These are phyloP conservation scores for Cryphonectria carpinicola DNA, from an alignment of 2,329 filamentous ascomycete species.

Conservation along the genomic window DNA sequence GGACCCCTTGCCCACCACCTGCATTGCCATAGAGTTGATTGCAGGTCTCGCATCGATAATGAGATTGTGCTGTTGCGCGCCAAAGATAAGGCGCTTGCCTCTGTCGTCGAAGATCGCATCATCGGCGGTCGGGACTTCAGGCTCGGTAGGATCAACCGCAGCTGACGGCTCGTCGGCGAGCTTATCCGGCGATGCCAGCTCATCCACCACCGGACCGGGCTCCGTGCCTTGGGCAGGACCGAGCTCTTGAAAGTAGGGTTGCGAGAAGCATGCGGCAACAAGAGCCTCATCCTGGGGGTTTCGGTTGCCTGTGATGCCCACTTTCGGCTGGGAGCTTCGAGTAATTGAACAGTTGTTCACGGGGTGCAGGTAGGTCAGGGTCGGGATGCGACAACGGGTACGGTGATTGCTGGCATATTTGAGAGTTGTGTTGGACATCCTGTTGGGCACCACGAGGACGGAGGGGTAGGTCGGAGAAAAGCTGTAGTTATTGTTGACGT, in stretches of 20 bases:
- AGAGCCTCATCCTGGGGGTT: constrained; percentile 96
- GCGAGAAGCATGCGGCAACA: constrained; percentile 88
- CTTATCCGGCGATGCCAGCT: constrained; percentile 57
- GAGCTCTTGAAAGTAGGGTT: constrained; percentile 54
- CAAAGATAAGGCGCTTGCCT: constrained; percentile 73
- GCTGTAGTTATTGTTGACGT: constrained; percentile 85
- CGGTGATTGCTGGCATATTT: constrained; percentile 92
- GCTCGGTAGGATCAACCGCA: constrained; percentile 53
- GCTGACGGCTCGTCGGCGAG: constrained; percentile 60
- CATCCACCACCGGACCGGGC: constrained; percentile 52
- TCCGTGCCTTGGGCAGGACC: constrained; percentile 40
- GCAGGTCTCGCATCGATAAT: constrained; percentile 96
- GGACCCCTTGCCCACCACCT: constrained; percentile 88
- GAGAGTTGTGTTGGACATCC: constrained; percentile 94
- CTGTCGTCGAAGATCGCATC: constrained; percentile 60
- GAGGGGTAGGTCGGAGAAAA: constrained; percentile 94
- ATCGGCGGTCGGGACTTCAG: constrained; percentile 64
- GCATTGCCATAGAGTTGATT: constrained; percentile 93
- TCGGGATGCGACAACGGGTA: constrained; percentile 85
- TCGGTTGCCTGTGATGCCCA: constrained; percentile 83
- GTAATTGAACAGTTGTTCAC: constrained; percentile 98
- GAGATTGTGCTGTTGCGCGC: constrained; percentile 88
- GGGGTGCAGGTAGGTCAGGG: constrained; percentile 91
- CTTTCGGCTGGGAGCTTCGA: constrained; percentile 87
- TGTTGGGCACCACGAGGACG: constrained; percentile 79